Evolutionary conservation across 345 rosid genomes (phyloP), one percentile per base, ranked within the genome.

Genomic region (Linum trigynum): DNA sequence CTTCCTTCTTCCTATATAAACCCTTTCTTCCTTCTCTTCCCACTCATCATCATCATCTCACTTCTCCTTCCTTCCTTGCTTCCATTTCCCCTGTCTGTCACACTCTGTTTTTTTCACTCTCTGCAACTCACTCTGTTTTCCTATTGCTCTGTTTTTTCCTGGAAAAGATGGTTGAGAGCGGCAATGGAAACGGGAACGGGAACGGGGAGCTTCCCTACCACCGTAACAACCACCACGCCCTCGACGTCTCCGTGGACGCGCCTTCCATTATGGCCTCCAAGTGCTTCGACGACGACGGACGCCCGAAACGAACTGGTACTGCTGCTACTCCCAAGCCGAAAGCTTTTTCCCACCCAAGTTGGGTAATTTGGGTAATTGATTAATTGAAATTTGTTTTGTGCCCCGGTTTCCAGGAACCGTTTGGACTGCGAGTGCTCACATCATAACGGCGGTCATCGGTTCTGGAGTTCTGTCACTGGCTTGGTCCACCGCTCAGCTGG

Each of bases 391-490:
- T 5, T 37, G 16, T 35, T 3, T 35, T 62, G 6, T 5, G 7
- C 48, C 6, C n/a, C 23, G 55, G 5, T 63, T 7, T 41, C 53
- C 77, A 87, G 91, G 89, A 23, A 87, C 85, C 61, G 69, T 78
- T 3, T 85, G 90, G 90, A 85, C 88, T 2, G 88, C 94, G 64
- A 87, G 90, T 75, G 71, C 94, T 39, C 94, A 90, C 78, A 79
- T 87, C 39, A 85, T 86, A 74, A 90, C 97, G 0, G 97, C 95
- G 0, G 90, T 87, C 55, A 87, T 87, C 5, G 95, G 95, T 7
- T 87, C 95, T 8, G 95, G 95, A 39, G 95, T 87, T 59, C 74
- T 87, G 69, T 83, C 90, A 0, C 66, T 87, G 63, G 95, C 95
- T 0, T 87, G 88, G 88, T 88, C 95, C n/a, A 75, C 81, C 7